Conservation (phyloP, 2,329 filamentous ascomycete genomes). For the Endothia cerciana region DNA sequence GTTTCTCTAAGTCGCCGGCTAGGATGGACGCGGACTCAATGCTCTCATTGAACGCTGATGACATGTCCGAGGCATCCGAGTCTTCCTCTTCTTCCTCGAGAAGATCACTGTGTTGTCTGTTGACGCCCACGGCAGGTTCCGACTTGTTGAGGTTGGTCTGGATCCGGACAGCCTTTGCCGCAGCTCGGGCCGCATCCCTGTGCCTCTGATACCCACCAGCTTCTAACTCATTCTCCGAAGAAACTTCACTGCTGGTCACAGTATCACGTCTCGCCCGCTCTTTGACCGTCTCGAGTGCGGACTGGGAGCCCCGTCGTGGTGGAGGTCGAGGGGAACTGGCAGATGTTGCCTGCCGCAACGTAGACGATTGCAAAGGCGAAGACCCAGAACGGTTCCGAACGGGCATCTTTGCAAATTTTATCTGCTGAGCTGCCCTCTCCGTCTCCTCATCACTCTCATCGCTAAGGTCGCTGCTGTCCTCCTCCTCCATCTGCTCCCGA, state of each 20-base stretch:
- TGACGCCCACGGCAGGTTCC: slow-evolving; percentile 49
- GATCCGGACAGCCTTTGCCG: slow-evolving; percentile 56
- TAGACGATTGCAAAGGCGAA: slow-evolving; percentile 76
- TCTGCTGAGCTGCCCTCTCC: slow-evolving; percentile 80
- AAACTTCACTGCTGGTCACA: slow-evolving; percentile 81
- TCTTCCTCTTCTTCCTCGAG: slow-evolving; percentile 60
- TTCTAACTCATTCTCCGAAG: slow-evolving; percentile 80
- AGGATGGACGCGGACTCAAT: slow-evolving; percentile 74
- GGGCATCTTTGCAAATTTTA: slow-evolving; percentile 96
- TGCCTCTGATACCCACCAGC: slow-evolving; percentile 67
- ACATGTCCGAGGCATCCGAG: slow-evolving; percentile 65
- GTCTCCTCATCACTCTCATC: slow-evolving; percentile 83
- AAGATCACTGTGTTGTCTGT: slow-evolving; percentile 52
- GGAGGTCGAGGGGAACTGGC: slow-evolving; percentile 52
- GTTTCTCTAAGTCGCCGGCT: slow-evolving; percentile 62
- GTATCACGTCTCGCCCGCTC: slow-evolving; percentile 74
- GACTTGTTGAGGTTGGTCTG: slow-evolving; percentile 55
- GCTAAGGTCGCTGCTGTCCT: slow-evolving; percentile 83
- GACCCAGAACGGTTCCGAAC: slow-evolving; percentile 84
- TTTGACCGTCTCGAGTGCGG: slow-evolving; percentile 70
- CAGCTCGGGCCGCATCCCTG: slow-evolving; percentile 62
- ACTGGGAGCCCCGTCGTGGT: slow-evolving; percentile 69
- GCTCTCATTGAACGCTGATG: slow-evolving; percentile 67
- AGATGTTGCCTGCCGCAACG: slow-evolving; percentile 57
- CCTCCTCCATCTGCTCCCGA: slow-evolving; percentile 78